Evolutionary conservation across 2,329 filamentous ascomycete genomes (phyloP), one percentile per base, ranked within the genome.

Genomic region (Xylaria sp.): DNA sequence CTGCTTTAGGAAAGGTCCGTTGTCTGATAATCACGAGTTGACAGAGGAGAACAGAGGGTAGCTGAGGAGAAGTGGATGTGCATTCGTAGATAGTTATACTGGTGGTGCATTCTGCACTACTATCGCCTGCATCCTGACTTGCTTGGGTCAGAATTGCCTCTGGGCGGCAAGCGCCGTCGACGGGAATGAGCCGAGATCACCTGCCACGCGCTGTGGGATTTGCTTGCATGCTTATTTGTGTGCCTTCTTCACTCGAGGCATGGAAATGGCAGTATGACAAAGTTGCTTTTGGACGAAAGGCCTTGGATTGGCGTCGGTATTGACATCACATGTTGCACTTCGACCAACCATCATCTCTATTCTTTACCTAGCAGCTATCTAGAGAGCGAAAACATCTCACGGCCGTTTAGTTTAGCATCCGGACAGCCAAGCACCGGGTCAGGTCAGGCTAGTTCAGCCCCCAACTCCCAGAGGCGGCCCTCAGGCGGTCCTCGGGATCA

Each of bases 71-170:
- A 60, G 50, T 48, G 62, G 64, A 54, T 68, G 50, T 54, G 62
- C 61, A 48, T 68, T 64, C 67, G 65, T 71, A 71, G 69, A 69
- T 71, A 69, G 67, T 65, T 63, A 66, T 70, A 60, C 42, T 66
- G 42, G 61, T 65, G 63, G 67, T 68, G 67, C 48, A 42, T 47
- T 64, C 64, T 63, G 57, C 66, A 65, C 61, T 62, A 59, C 62
- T 51, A 54, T 62, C 59, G 47, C 60, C 59, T 61, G 59, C 44
- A 64, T 42, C 63, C 54, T 55, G 65, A 40, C 64, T 69, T 62
- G 37, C 32, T 57, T 58, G 47, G 67, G 54, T 60, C 60, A 60
- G 57, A 37, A 25, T 48, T 23, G 37, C 35, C 25, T 51, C 42
- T 55, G 42, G 63, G 64, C n/a, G 67, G 63, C 55, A 65, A 65